A percentile compares a stretch with the other conserved stretches of the same genome.
Conservation (phyloP, 2,329 filamentous ascomycete genomes). For the Trichoderma breve region DNA sequence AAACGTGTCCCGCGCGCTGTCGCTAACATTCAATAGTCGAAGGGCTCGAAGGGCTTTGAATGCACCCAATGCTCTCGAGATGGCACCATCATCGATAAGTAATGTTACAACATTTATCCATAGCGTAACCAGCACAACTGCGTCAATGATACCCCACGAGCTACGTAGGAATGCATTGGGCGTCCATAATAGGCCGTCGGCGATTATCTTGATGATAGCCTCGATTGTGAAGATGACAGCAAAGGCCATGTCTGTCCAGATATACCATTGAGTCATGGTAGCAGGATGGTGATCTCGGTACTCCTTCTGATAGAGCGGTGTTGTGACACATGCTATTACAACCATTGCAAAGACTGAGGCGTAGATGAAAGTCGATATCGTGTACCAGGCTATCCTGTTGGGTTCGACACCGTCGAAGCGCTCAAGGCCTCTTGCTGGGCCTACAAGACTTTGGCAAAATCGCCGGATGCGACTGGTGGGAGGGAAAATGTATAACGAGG, state of each 20-base stretch:
- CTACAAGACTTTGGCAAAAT: slow-evolving; percentile 85
- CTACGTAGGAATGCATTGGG: slow-evolving; percentile 96
- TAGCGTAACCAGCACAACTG: slow-evolving; percentile 82
- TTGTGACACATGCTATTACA: slow-evolving; percentile 89
- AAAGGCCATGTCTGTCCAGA: slow-evolving; percentile 90
- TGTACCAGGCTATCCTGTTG: slow-evolving; percentile 86
- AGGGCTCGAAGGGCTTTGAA: slow-evolving; percentile 95
- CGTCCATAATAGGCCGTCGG: slow-evolving; percentile 93
- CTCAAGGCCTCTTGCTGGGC: slow-evolving; percentile 81
- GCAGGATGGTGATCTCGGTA: slow-evolving; percentile 66
- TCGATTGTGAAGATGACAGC: slow-evolving; percentile 83
- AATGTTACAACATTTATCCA: slow-evolving; percentile 93
- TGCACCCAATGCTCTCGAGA: slow-evolving; percentile 88
- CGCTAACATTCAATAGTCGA: slow-evolving; percentile 88
- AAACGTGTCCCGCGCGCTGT: slow-evolving; percentile 93
- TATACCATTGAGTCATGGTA: slow-evolving; percentile 80
- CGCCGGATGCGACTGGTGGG: slow-evolving; percentile 75
- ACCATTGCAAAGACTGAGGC: slow-evolving; percentile 96
- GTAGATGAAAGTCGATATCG: slow-evolving; percentile 92
- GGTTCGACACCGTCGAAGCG: slow-evolving; percentile 88
- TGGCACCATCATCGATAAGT: slow-evolving; percentile 74
- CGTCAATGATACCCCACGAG: slow-evolving; percentile 96
- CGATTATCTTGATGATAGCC: slow-evolving; percentile 86
- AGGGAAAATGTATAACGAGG: slow-evolving; percentile 81
- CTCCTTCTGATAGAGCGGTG: slow-evolving; percentile 87